Conservation (phyloP, 352 stramenopile species). For the Thalassiosira livingstoniorum region DNA sequence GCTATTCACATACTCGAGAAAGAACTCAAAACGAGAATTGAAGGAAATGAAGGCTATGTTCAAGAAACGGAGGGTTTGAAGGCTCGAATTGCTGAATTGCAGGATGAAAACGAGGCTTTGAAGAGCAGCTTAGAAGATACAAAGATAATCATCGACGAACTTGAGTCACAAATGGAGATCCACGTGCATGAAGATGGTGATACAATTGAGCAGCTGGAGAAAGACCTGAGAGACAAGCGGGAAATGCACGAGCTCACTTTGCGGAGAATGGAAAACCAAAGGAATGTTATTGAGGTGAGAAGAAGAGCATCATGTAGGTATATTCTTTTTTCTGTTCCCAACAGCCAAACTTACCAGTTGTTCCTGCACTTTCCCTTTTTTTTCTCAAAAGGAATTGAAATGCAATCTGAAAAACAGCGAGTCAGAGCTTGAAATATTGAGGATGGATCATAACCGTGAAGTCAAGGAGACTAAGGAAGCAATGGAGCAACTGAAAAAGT, state of each 20-base stretch:
- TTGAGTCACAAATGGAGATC: slow-evolving; percentile 7
- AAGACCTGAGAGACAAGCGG: slow-evolving; percentile 1
- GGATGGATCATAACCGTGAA: slow-evolving; percentile 1
- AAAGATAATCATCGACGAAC: background rate
- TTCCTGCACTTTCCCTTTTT: no score
- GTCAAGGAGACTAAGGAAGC: no score
- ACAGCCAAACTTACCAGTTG: no score
- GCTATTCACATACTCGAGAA: background rate
- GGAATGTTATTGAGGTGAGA: no score
- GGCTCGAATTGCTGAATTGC: slow-evolving; percentile 4
- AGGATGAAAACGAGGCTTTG: slow-evolving; percentile 5
- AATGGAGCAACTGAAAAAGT: slow-evolving; percentile 25
- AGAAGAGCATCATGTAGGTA: no score
- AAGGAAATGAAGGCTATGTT: no score
- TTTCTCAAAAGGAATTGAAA: no score
- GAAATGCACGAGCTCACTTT: background rate
- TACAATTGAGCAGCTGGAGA: background rate
- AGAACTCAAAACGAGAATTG: background rate
- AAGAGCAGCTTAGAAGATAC: slow-evolving; percentile 11
- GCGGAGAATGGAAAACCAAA: background rate
- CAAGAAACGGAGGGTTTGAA: no score
- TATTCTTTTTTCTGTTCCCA: no score
- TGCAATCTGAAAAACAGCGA: slow-evolving; percentile 19
- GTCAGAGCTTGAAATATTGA: slow-evolving; percentile 8
- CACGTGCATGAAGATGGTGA: background rate